Base-by-base conservation (phyloP, 306 rosid species). In the Malus sieversii region DNA sequence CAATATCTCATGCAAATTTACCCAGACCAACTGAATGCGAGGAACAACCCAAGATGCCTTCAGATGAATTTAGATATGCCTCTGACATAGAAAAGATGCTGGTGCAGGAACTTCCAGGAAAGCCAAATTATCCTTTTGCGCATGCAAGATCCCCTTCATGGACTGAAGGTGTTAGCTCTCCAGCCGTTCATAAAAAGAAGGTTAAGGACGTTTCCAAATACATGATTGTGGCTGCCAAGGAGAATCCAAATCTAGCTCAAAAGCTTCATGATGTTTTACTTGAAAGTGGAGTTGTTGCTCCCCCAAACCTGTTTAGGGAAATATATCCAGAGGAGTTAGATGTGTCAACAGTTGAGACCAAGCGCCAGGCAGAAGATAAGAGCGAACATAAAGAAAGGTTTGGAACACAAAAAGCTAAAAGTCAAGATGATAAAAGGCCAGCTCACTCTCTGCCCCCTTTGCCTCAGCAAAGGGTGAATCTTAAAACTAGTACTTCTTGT, bases 161-260 rank as follows among this genome's bases (percentile, higher is more conserved):
- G 99, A 95, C 93, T 19, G 97, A 95, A 89, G 99, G 99, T 82
- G 80, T 88, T 53, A 87, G 92, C 82, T 92, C 97, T 58, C 96
- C 99, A 68, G 93, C 90, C 2, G 91, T 66, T 60, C 89, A 80
- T 13, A 84, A 85, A 82, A 92, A 77, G 97, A 87, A 90, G 83
- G 96, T 91, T 75, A 92, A 90, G 66, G 96, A 92, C 58, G 91
- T 95, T 82, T 95, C 99, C n/a, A 88, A 88, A 80, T 95, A 92
- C 84, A 89, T 95, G 99, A 95, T 95, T 53, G 96, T 92, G 74
- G 97, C 99, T 74, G 97, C 99, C 74, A 92, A 87, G 80, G 99
- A 95, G 79, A 95, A 95, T 80, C 99, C 99, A 78, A 83, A 87
- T 78, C 76, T 95, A 70, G 99, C 93, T 64, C 97, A 90, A 75